phyloP scores from a whole-genome alignment of 2,329 filamentous ascomycete species.

The Whalleya microplaca region DNA sequence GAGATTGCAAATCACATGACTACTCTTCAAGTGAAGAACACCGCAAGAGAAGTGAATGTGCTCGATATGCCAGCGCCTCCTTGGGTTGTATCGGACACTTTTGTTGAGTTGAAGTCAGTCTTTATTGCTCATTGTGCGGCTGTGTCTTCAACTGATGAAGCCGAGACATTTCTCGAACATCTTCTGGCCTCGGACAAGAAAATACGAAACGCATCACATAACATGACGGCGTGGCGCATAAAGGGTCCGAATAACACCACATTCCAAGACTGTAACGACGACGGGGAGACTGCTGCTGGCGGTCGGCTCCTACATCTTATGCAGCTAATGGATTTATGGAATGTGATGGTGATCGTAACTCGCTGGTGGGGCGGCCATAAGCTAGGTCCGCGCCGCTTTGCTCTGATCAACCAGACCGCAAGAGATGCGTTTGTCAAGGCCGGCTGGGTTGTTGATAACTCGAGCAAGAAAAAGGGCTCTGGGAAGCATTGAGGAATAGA shows the following conservation, averaged over 20 bases:
- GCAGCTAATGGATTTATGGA: conserved; percentile 94
- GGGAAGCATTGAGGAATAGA: conserved; percentile 21
- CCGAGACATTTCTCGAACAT: conserved; percentile 71
- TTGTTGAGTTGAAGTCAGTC: conserved; percentile 83
- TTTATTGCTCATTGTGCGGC: conserved; percentile 79
- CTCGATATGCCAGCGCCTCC: conserved; percentile 45
- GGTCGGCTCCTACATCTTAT: conserved; percentile 84
- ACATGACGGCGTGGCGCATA: conserved; percentile 94
- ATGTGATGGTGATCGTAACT: conserved; percentile 89
- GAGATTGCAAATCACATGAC: conserved; percentile 14
- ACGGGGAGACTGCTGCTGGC: conserved; percentile 92
- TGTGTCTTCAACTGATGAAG: conserved; percentile 72
- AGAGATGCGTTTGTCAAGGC: conserved; percentile 82
- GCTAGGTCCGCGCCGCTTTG: conserved; percentile 86
- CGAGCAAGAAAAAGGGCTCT: conserved; percentile 48
- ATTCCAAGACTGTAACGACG: conserved; percentile 93
- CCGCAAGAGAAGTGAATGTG: conserved; percentile 10
- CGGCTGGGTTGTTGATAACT: conserved; percentile 65
- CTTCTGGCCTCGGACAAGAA: conserved; percentile 83
- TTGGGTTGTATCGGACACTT: conserved; percentile 76
- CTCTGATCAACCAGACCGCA: conserved; percentile 84
- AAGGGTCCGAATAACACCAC: conserved; percentile 58
- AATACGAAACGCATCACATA: conserved; percentile 86
- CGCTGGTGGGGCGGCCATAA: conserved; percentile 94
- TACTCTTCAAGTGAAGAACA: conserved; percentile 9